Evolutionary conservation across 169 alveolate species (phyloP), one percentile per base, ranked within the genome.

Genomic region (Plasmodium malariae): DNA sequence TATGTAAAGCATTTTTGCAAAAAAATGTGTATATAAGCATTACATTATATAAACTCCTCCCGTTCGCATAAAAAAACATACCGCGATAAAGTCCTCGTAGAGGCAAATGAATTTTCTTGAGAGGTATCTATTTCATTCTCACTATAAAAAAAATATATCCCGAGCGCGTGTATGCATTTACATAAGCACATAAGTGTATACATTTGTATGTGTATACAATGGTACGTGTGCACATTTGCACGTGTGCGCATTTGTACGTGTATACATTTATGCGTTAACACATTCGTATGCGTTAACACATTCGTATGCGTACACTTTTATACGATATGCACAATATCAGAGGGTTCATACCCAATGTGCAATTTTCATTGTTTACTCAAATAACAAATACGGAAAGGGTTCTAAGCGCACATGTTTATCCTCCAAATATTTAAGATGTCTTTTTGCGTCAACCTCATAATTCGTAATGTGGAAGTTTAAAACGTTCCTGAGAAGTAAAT

Each of bases 91-190:
- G 90, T 80, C 45, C 90, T 63, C 90, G 65, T 80, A n/a, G 80
- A 80, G 12, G 90, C 90, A 54, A 80, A 80, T 11, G 90, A 19
- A 28, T 80, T 80, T 80, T 80, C 90, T 54, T 80, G 90, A n/a
- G 70, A 63, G 19, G 90, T 80, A 43, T 80, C 90, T 63, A 80
- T 80, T 21, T 62, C 78, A 54, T 65, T 80, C 49, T 80, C 90
- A 21, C 90, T 80, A 54, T 32, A 80, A 65, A 51, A 36, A 51
- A 48, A 34, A 24, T 32, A 32, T 11, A 43, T 11, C 37, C 14
- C 14, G 28, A 60, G 2, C 7, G 12, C 12, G 19, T 28, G 21
- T 14, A 0, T n/a, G 1, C 59, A 65, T 12, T n/a, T 36, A 34
- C 11, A 11, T 6, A 37, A n/a, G 19, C n/a, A 17, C 24, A 19